phyloP scores from a whole-genome alignment of 257 asterid genomes.

The Scutellaria minor region DNA sequence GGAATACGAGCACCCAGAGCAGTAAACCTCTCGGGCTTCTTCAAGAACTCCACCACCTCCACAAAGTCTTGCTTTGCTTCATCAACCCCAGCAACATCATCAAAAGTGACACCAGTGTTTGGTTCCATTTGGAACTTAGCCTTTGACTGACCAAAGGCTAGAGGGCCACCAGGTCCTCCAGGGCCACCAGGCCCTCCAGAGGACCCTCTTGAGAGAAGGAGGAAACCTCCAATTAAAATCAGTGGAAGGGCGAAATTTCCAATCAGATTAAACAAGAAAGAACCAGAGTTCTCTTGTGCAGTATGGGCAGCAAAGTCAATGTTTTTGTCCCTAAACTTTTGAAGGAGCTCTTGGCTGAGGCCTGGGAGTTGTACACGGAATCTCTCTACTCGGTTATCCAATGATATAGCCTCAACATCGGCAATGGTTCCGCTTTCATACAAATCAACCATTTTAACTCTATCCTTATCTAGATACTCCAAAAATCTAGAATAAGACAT shows the following conservation, averaged over 20 bases:
- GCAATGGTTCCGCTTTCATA: conserved; percentile 92
- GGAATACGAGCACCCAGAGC: conserved; percentile 98
- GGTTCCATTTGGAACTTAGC: conserved; percentile 99
- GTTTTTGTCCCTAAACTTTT: conserved; percentile 85
- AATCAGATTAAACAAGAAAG: conserved; percentile 69
- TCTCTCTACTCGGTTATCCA: conserved; percentile 84
- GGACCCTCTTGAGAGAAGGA: conserved; percentile 86
- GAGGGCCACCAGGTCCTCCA: conserved; percentile 88
- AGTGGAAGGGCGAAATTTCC: conserved; percentile 89
- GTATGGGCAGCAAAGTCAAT: conserved; percentile 93
- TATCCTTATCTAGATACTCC: conserved; percentile 89
- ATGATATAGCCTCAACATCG: conserved; percentile 83
- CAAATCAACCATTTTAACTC: conserved; percentile 81
- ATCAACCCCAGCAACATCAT: conserved; percentile 97
- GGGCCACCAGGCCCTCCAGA: conserved; percentile 98
- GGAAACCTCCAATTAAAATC: conserved; percentile 86
- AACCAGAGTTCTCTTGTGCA: conserved; percentile 88
- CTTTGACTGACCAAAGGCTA: conserved; percentile 82
- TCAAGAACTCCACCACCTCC: conserved; percentile 96
- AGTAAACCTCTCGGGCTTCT: conserved; percentile 94
- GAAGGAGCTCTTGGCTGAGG: conserved; percentile 94
- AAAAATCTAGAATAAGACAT: conserved; percentile 94
- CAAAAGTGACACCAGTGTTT: conserved; percentile 91
- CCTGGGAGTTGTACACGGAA: conserved; percentile 96
- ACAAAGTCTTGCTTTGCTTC: conserved; percentile 96